Base-by-base conservation (phyloP, 805 yeast genomes). In the Candida insectalens region DNA sequence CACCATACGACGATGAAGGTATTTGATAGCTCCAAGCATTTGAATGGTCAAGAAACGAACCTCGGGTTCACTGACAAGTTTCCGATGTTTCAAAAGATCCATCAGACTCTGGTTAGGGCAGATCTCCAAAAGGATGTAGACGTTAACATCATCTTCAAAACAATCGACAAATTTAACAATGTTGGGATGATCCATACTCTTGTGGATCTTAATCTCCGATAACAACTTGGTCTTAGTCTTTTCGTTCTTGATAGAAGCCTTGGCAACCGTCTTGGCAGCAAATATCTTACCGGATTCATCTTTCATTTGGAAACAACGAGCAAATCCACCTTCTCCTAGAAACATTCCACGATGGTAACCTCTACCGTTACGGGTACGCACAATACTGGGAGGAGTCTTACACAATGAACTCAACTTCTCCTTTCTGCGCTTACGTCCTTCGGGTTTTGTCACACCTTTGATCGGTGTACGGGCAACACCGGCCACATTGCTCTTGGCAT, bases 221-320 rank as follows among this genome's bases (percentile, higher is more conserved):
- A 92, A 65, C 39, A 92, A 72, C 60, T 83, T 80, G 12, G 78
- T 71, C 47, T 83, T 77, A 9, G 97, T 88, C 67, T 89, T 89
- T 49, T 83, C 95, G 40, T 82, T 79, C 45, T 80, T 83, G 45
- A 92, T 80, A 8, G 96, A 87, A 0, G 88, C 88, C 59, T 92
- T 92, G 35, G 99, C 98, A 25, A 92, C 94, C 0, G 98, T 94
- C 53, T 92, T 92, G 21, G 98, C 98, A 14, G 98, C 99, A 58
- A 68, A 92, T 2, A 83, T 71, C 50, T 75, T 74, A 23, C 97
- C 97, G 43, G 72, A 65, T 40, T 85, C 81, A 59, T 88, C 95
- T 53, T 82, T 84, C 68, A 92, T 92, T 57, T 92, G 96, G 62
- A 92, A 92, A 55, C 99, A 92, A 52, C 97, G 75, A 13, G 98